Evolutionary conservation across 352 stramenopile species (phyloP).

Genomic region (Nothophytophthora sp.): DNA sequence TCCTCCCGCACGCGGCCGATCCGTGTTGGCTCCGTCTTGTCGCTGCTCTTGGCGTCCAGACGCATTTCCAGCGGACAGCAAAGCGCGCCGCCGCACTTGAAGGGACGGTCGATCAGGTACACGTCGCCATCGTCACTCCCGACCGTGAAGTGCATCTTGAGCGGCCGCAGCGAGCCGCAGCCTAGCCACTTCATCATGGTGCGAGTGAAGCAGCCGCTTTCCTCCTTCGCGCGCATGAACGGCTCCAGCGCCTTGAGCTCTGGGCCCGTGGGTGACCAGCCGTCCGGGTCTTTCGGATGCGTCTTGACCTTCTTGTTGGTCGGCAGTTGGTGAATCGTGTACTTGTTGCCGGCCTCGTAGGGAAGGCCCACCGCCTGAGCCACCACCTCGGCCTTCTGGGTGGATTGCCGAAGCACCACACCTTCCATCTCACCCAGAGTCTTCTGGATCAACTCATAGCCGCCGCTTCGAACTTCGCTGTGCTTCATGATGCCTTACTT

Average conservation of each 20-base stretch:
- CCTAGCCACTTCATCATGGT: slow-evolving; percentile 34
- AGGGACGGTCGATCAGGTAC: slow-evolving; percentile 48
- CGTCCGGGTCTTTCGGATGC: slow-evolving; percentile 35
- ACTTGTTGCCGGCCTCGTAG: slow-evolving; percentile 66
- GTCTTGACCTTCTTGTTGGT: slow-evolving; percentile 57
- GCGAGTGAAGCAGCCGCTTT: slow-evolving; percentile 37
- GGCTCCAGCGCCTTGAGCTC: slow-evolving; percentile 52
- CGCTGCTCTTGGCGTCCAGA: slow-evolving; percentile 23
- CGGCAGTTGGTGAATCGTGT: slow-evolving; percentile 46
- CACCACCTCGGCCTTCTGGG: slow-evolving; percentile 43
- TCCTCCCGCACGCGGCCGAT: slow-evolving; percentile 54
- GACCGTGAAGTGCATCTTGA: slow-evolving; percentile 50
- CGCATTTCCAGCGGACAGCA: slow-evolving; percentile 53
- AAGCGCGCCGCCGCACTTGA: slow-evolving; percentile 32
- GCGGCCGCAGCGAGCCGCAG: slow-evolving; percentile 37
- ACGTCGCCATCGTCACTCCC: slow-evolving; percentile 37
- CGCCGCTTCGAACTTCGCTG: not conserved
- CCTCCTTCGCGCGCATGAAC: slow-evolving; percentile 49
- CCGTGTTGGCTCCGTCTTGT: slow-evolving; percentile 14
- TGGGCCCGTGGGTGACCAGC: slow-evolving; percentile 43
- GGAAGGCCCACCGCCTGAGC: slow-evolving; percentile 49
- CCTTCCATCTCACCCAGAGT: slow-evolving; percentile 35
- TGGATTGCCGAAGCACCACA: slow-evolving; percentile 56
- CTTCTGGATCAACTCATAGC: slow-evolving; percentile 20
- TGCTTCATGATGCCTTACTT: slow-evolving; percentile 7